A percentile compares a stretch with the other conserved stretches of the same genome.
Evolutionary conservation across 306 rosid species (phyloP).

Genomic region (Vigna hirtella): DNA sequence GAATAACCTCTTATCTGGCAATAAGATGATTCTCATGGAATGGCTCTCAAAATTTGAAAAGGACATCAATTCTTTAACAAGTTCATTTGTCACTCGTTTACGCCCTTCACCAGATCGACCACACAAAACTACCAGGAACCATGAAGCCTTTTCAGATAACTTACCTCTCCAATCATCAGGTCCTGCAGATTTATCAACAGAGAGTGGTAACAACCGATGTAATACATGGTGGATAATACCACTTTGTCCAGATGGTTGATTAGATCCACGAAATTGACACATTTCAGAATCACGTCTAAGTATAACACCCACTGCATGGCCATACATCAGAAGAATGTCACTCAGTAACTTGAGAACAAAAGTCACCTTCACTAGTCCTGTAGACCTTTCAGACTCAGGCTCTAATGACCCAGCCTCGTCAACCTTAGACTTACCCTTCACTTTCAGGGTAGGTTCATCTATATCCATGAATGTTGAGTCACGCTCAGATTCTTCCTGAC

Average conservation of each 20-base stretch:
- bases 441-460: conserved; percentile 89
- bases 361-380: conserved; percentile 91
- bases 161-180: conserved; percentile 98
- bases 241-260: conserved; percentile 69
- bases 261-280: conserved; percentile 82
- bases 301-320: conserved; percentile 89
- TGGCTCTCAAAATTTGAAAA: conserved; percentile 71
- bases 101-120: conserved; percentile 99
- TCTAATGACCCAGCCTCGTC: conserved; percentile 65
- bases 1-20: conserved; percentile 90
- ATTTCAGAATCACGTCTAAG: conserved; percentile 92
- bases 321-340: conserved; percentile 94
- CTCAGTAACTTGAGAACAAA: conserved; percentile 94
- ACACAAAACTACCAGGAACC: conserved; percentile 88
- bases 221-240: conserved; percentile 84
- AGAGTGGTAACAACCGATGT: conserved; percentile 79
- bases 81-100: conserved; percentile 85
- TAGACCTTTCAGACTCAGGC: conserved; percentile 84
- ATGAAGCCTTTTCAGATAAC: conserved; percentile 92
- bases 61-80: conserved; percentile 73
- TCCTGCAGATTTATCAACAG: conserved; percentile 90
- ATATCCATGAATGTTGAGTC: conserved; percentile 78
- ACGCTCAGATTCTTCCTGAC: conserved; percentile 60
- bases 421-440: conserved; percentile 95
- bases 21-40: conserved; percentile 63